Evolutionary conservation across 2,329 filamentous ascomycete species (phyloP).

Genomic region (Malbranchea cinnamomea): DNA sequence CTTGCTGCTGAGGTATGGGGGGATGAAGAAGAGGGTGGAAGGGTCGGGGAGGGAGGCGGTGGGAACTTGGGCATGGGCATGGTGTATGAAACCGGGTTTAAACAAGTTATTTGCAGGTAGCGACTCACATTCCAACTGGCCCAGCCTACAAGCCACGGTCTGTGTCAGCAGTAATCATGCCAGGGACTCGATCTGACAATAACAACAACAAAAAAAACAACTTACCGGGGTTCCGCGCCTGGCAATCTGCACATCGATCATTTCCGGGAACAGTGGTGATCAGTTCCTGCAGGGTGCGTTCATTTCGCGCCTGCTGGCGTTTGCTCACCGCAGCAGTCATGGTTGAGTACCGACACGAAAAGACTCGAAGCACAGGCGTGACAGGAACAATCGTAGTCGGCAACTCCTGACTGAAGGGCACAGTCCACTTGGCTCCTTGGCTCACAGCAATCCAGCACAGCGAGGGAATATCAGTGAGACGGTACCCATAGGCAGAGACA

Average conservation of each 20-base stretch:
- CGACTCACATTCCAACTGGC: constrained; percentile 83
- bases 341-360: constrained; percentile 8
- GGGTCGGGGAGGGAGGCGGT: no score
- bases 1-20: no score
- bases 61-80: no score
- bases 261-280: constrained; percentile 76
- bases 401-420: background rate
- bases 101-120: constrained; percentile 4
- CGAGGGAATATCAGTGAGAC: background rate
- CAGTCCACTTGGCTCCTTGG: constrained; percentile 1
- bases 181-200: constrained; percentile 13
- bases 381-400: background rate
- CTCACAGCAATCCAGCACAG: background rate
- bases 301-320: constrained; percentile 94
- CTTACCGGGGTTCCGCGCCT: constrained; percentile 78
- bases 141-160: constrained; percentile 59
- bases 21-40: no score
- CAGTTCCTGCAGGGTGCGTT: constrained; percentile 78
- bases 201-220: constrained; percentile 8
- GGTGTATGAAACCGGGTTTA: background rate
- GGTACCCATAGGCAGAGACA: background rate
- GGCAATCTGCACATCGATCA: constrained; percentile 86
- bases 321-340: constrained; percentile 76
- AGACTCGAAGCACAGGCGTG: background rate
- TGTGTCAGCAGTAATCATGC: no score